Evolutionary conservation across 164 flowering plant genomes (phyloP), one percentile per base, ranked within the genome.

Genomic region (Tetracentron sinense): DNA sequence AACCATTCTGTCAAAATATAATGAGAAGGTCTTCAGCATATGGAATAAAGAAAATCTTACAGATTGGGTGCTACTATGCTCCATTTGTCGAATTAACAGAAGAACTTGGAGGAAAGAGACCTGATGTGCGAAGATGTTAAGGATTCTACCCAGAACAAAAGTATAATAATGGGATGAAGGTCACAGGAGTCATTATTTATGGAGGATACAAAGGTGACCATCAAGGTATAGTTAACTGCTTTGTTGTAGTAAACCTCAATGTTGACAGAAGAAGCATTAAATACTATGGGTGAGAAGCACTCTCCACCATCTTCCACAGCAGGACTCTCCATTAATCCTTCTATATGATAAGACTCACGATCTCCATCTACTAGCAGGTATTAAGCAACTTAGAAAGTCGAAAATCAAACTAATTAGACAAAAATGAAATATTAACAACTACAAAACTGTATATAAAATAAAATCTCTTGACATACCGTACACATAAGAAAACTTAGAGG

Each of bases 191-290:
- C n/a, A 38, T 31, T 23, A n/a, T 16, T 48, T 26, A 38, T 50
- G 50, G 78, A 94, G 98, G 97, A 94, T 94, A 94, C 99, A 82
- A 94, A 94, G 58, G 97, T 91, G 72, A 94, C 95, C 99, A 94
- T 87, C 80, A 94, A 81, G 61, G 99, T 94, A 75, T 91, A 94
- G 70, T 94, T 94, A 64, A 94, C 92, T 54, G 99, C 99, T 79
- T 94, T 94, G 75, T 84, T 94, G 74, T 91, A 91, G 81, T 94
- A 94, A 61, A 89, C 88, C 63, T 91, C 99, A 67, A 85, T 80
- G 72, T 91, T 89, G 71, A 94, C 81, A 61, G 99, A 91, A 66
- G 93, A 89, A 29, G 97, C 90, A 84, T 94, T 94, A 22, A 94
- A 46, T 22, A 78, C 61, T 69, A 94, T 81, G 26, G 97, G 93